Evolutionary conservation across 371 early-diverging fungal genomes (phyloP), one percentile per base, ranked within the genome.

Genomic region (Synchytrium microbalum): DNA sequence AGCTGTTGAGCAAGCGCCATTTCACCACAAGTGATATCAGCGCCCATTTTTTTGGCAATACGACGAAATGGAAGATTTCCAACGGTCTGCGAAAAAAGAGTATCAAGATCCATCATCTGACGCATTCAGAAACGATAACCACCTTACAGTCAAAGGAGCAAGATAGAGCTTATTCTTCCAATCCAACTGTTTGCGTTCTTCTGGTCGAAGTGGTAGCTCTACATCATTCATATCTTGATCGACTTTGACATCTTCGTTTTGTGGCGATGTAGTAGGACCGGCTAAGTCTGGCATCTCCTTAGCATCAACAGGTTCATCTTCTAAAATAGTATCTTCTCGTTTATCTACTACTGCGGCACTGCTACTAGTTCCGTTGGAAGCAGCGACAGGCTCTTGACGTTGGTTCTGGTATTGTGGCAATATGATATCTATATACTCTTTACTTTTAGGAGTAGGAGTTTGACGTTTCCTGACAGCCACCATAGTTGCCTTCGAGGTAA

Each of bases 61-160:
- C 96, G 85, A 10, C 98, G 82, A 83, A 96, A 98, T 32, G 98
- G 97, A 38, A 98, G 77, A 73, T 98, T 96, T 25, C 96, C 96
- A n/a, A 95, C 93, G 5, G 38, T 62, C 13, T n/a, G n/a, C n/a
- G n/a, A 57, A 57, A 57, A 19, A 57, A n/a, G 13, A 57, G 51
- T 13, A 14, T 51, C 14, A 51, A 13, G 51, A 51, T 51, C 51
- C n/a, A 51, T 14, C 14, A n/a, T 51, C 14, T 13, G 14, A 13
- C 13, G n/a, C 51, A 14, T 57, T n/a, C 13, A 57, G 38, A 14
- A 13, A 57, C 14, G 13, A 57, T n/a, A 14, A 57, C 13, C 25
- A 13, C 13, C 13, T n/a, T 2, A 96, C 96, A 0, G 98, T 98
- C 67, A 98, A 77, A 16, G 98, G 98, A 5, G 96, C 98, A 61